A percentile compares a stretch with the other conserved stretches of the same genome.
These are phyloP conservation scores for Arxiozyma slooffiae DNA, from an alignment of 1,139 yeast genomes.

Conservation along the genomic window DNA sequence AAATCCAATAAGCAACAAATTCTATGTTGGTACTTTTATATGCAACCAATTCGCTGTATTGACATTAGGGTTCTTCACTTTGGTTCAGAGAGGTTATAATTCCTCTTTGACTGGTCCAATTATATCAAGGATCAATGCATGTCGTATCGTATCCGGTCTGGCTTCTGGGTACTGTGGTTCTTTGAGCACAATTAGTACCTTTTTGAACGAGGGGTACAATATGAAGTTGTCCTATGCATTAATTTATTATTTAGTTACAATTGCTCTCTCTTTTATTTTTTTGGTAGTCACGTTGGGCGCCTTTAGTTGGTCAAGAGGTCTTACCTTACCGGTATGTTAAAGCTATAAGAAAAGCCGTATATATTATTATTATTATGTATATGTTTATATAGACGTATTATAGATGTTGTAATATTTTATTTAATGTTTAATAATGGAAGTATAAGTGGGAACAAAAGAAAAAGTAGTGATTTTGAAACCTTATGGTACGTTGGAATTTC, in stretches of 20 bases:
- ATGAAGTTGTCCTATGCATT: constrained; percentile 13
- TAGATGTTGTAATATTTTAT: neutral
- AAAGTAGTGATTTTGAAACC: too few species aligned
- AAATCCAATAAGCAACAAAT: constrained; percentile 36
- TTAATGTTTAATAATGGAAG: neutral
- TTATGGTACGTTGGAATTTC: neutral
- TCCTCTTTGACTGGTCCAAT: constrained; percentile 22
- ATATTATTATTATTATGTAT: too few species aligned
- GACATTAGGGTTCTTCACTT: constrained; percentile 44
- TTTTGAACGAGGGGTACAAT: constrained; percentile 52
- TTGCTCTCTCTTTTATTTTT: constrained; percentile 35
- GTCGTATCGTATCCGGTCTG: constrained; percentile 50
- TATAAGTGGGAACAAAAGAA: neutral
- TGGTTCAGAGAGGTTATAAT: constrained; percentile 41
- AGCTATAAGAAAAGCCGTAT: neutral
- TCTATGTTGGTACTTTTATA: constrained; percentile 66
- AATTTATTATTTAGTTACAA: constrained; percentile 16
- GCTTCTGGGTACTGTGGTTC: constrained; percentile 70
- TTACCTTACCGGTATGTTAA: constrained; percentile 15
- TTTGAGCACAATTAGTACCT: constrained; percentile 68
- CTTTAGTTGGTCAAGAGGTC: constrained; percentile 33
- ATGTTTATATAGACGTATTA: neutral
- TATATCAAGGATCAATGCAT: constrained; percentile 32
- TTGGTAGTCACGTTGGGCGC: constrained; percentile 45
- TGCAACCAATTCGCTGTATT: constrained; percentile 56